These are phyloP conservation scores for Saccharomycopsis javanensis DNA, from an alignment of 805 yeast species.

Conservation along the genomic window DNA sequence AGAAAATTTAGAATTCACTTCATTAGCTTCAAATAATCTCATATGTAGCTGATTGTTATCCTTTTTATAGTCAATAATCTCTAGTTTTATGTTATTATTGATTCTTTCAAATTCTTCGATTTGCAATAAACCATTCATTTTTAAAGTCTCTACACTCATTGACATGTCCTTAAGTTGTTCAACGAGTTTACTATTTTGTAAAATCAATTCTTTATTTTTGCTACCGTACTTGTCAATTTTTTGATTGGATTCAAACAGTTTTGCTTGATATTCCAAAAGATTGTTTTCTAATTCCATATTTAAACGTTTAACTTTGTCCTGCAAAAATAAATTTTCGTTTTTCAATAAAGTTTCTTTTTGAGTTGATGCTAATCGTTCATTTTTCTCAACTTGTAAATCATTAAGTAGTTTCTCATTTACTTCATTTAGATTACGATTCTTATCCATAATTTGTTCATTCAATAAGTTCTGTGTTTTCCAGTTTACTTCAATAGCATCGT, in stretches of 20 bases:
- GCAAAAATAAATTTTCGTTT: not conserved
- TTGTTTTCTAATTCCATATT: not conserved
- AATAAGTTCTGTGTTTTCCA: not conserved
- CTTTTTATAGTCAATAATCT: not conserved
- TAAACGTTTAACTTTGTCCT: not conserved
- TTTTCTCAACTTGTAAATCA: not conserved
- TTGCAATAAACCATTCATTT: not conserved
- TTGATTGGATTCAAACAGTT: not conserved
- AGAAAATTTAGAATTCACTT: not conserved
- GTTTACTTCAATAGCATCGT: not conserved
- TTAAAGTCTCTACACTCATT: not conserved
- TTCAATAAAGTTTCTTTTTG: not conserved
- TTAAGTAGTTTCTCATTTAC: not conserved
- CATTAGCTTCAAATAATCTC: not conserved
- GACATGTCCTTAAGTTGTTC: not conserved
- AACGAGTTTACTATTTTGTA: not conserved
- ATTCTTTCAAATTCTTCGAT: not conserved
- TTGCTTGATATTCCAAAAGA: not conserved
- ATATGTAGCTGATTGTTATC: not conserved
- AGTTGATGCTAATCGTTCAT: not conserved
- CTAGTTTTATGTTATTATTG: not conserved
- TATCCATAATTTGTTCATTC: not conserved
- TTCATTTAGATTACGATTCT: not conserved
- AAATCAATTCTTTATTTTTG: not conserved
- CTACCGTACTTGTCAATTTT: not conserved